These are phyloP conservation scores for Talaromyces amestolkiae DNA, from an alignment of 2,329 filamentous ascomycete genomes.

Conservation along the genomic window DNA sequence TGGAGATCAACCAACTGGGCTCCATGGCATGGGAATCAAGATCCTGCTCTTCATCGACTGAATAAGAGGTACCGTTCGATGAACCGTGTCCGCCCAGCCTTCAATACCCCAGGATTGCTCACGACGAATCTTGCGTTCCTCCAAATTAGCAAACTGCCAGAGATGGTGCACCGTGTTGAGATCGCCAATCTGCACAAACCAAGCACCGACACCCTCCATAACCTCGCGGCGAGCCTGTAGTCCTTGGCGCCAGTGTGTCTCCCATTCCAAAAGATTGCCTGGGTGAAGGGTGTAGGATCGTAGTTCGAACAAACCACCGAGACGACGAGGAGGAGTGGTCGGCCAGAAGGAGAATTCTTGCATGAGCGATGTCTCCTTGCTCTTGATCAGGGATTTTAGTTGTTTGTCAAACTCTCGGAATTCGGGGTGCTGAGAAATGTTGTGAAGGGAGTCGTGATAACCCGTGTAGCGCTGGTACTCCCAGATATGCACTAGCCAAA, in stretches of 20 bases:
- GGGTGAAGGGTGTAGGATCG: slow-evolving; percentile 95
- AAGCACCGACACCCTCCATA: slow-evolving; percentile 97
- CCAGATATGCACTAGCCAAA: slow-evolving; percentile 85
- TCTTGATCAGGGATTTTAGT: slow-evolving; percentile 78
- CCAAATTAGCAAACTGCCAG: slow-evolving; percentile 96
- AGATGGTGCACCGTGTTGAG: slow-evolving; percentile 97
- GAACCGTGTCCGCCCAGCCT: slow-evolving; percentile 95
- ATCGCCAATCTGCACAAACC: slow-evolving; percentile 98
- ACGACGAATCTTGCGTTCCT: slow-evolving; percentile 83
- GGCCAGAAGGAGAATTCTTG: slow-evolving; percentile 99
- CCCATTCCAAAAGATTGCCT: slow-evolving; percentile 95
- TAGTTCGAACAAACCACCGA: slow-evolving; percentile 92
- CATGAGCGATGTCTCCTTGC: slow-evolving; percentile 89
- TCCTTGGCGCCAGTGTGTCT: slow-evolving; percentile 94
- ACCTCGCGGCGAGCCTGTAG: slow-evolving; percentile 88
- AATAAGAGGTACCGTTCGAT: slow-evolving; percentile 97
- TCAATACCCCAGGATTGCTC: slow-evolving; percentile 95
- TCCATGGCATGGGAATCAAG: slow-evolving; percentile 93
- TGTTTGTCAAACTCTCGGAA: slow-evolving; percentile 80
- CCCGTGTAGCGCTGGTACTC: slow-evolving; percentile 97
- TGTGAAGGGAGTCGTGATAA: slow-evolving; percentile 87
- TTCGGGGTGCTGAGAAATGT: slow-evolving; percentile 77
- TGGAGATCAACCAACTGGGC: slow-evolving; percentile 70
- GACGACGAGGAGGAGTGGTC: slow-evolving; percentile 80
- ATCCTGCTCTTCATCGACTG: slow-evolving; percentile 95